Evolutionary conservation across 371 early-diverging fungal genomes (phyloP).

Genomic region (Mucor sp.): DNA sequence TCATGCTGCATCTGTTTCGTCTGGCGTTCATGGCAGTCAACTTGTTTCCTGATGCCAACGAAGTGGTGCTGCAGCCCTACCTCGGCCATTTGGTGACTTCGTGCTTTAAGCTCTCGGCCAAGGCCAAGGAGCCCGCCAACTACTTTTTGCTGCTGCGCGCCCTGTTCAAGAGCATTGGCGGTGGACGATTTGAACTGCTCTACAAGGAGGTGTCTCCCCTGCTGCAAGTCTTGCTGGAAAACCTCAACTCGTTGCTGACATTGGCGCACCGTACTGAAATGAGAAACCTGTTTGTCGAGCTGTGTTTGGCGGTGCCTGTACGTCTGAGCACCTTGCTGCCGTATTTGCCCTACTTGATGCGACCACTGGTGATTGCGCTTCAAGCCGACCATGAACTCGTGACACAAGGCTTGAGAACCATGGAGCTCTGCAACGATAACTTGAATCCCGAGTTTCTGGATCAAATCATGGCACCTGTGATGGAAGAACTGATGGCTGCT

Average conservation of each 20-base stretch:
- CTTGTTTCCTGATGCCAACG: constrained; percentile 91
- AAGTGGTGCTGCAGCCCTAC: constrained; percentile 90
- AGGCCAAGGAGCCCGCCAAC: constrained; percentile 85
- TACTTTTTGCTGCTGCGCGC: constrained; percentile 91
- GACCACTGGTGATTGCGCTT: constrained; percentile 93
- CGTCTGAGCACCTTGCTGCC: constrained; percentile 94
- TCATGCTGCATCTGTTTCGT: constrained; percentile 91
- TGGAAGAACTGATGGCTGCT: constrained; percentile 90
- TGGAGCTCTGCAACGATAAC: constrained; percentile 98
- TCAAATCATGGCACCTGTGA: constrained; percentile 93
- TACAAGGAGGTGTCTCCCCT: constrained; percentile 93
- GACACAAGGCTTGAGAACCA: constrained; percentile 92
- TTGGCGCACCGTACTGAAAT: constrained; percentile 82
- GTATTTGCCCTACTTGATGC: constrained; percentile 94
- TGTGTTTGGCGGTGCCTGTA: constrained; percentile 97
- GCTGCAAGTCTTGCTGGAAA: constrained; percentile 88
- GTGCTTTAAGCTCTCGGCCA: constrained; percentile 82
- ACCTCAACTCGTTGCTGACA: constrained; percentile 81
- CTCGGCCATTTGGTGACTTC: constrained; percentile 87
- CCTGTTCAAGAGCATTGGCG: constrained; percentile 84
- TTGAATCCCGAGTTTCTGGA: constrained; percentile 96
- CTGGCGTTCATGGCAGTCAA: constrained; percentile 95
- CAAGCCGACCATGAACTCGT: constrained; percentile 91
- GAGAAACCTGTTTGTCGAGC: constrained; percentile 85
- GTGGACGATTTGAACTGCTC: constrained; percentile 64